Evolutionary conservation across 2,329 filamentous ascomycete genomes (phyloP).

Genomic region (Colletotrichum lentis): DNA sequence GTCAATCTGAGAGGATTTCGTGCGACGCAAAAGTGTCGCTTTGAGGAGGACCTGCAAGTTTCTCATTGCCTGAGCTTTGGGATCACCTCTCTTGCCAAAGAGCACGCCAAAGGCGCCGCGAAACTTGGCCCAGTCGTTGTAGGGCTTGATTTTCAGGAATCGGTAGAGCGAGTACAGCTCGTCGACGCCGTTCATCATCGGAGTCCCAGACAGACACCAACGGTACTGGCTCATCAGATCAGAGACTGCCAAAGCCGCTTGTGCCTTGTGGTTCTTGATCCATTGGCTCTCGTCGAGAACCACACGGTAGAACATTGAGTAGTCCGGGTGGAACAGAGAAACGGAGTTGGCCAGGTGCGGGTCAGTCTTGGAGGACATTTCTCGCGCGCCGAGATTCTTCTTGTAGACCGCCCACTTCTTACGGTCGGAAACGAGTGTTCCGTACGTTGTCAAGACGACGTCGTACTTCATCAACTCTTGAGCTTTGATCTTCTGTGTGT

Average conservation of each 20-base stretch:
- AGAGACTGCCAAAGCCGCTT: conserved; percentile 60
- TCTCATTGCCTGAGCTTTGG: conserved; percentile 70
- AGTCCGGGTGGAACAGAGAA: conserved; percentile 67
- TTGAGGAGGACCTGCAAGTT: conserved; percentile 79
- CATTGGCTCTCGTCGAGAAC: conserved; percentile 83
- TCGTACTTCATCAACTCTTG: conserved; percentile 71
- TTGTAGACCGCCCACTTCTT: conserved; percentile 59
- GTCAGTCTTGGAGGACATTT: conserved; percentile 50
- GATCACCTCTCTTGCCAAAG: conserved; percentile 54
- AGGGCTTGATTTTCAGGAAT: conserved; percentile 81
- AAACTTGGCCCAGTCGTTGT: conserved; percentile 71
- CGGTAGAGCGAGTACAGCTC: conserved; percentile 81
- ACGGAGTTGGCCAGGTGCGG: conserved; percentile 51
- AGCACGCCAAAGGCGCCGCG: conserved; percentile 56
- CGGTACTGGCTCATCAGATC: conserved; percentile 66
- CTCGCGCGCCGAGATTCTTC: conserved; percentile 55
- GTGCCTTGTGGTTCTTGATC: conserved; percentile 77
- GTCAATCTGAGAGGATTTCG: conserved; percentile 80
- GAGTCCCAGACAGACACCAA: conserved; percentile 81
- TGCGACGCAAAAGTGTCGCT: conserved; percentile 82
- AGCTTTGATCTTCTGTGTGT: conserved; percentile 62
- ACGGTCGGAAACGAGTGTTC: conserved; percentile 72
- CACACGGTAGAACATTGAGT: conserved; percentile 70
- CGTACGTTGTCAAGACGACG: conserved; percentile 82
- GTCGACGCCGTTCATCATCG: conserved; percentile 85